Evolutionary conservation across 2,329 filamentous ascomycete species (phyloP).

Genomic region (Colletotrichum scovillei): DNA sequence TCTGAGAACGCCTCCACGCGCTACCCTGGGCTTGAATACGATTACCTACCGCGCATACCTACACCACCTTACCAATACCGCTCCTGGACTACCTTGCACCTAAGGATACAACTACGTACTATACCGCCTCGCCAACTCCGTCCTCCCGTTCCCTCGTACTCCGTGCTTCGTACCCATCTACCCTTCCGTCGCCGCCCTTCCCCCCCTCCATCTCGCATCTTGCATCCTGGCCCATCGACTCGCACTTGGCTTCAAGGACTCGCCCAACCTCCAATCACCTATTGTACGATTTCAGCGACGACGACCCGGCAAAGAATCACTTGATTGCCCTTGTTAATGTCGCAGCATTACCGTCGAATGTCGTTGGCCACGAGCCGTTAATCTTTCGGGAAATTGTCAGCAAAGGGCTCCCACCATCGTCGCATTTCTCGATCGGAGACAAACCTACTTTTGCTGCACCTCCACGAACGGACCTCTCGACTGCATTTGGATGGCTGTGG

Average conservation of each 20-base stretch:
- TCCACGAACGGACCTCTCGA: conserved; percentile 32
- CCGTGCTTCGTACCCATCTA: conserved; percentile 2
- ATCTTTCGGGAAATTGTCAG: not conserved
- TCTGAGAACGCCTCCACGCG: conserved; percentile 34
- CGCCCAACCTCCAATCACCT: conserved; percentile 6
- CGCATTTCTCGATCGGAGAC: conserved; percentile 25
- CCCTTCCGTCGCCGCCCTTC: conserved; percentile 3
- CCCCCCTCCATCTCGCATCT: conserved; percentile 1
- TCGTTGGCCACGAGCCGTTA: conserved; percentile 20
- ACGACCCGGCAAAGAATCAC: conserved; percentile 11
- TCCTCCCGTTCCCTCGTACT: conserved; percentile 11
- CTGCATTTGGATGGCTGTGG: conserved; percentile 31
- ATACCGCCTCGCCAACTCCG: not conserved
- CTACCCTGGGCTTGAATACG: conserved; percentile 22
- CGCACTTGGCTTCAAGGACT: not conserved
- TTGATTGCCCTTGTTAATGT: conserved; percentile 26
- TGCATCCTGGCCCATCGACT: not conserved
- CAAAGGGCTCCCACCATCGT: conserved; percentile 15
- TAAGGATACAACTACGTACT: conserved; percentile 3
- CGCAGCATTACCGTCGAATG: conserved; percentile 10
- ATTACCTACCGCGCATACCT: not conserved
- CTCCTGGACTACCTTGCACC: conserved; percentile 7
- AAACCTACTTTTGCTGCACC: conserved; percentile 27
- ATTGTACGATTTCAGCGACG: conserved; percentile 10
- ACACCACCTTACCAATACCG: not conserved